Evolutionary conservation across 805 yeast genomes (phyloP).

Genomic region (Kodamaea restingae): DNA sequence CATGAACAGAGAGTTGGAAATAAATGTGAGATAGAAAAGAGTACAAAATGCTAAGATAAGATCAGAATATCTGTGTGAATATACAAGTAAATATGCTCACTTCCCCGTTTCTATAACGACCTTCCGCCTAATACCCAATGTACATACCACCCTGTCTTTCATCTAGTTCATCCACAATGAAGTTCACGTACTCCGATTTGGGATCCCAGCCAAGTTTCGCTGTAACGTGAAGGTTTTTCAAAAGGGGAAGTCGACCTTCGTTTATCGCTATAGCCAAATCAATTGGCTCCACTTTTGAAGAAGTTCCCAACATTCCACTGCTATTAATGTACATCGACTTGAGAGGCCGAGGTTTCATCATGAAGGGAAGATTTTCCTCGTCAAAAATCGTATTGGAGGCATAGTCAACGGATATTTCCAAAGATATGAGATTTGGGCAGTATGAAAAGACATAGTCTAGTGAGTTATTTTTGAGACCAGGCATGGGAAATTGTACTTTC

Average conservation of each 20-base stretch:
- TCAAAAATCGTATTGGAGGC: conserved; percentile 43
- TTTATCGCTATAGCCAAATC: conserved; percentile 81
- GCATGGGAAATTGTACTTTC: conserved; percentile 84
- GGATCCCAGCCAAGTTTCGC: conserved; percentile 85
- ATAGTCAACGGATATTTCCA: conserved; percentile 80
- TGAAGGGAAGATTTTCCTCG: conserved; percentile 25
- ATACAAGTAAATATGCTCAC: too few relatives aligned
- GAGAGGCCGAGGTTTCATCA: conserved; percentile 43
- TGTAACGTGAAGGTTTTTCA: conserved; percentile 63
- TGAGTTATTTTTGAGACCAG: conserved; percentile 62
- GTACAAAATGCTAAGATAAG: too few relatives aligned
- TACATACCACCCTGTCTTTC: conserved; percentile 77
- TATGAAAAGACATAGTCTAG: conserved; percentile 68
- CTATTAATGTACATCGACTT: conserved; percentile 68
- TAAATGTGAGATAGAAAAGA: too few relatives aligned
- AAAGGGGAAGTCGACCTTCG: conserved; percentile 69
- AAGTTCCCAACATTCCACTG: conserved; percentile 82
- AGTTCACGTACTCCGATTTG: conserved; percentile 32
- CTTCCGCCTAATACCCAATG: conserved; percentile 32
- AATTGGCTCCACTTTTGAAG: conserved; percentile 79
- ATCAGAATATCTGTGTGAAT: too few relatives aligned
- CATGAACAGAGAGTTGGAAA: too few relatives aligned
- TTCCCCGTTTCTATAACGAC: too few relatives aligned
- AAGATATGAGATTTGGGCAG: conserved; percentile 66
- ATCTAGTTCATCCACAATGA: conserved; percentile 65